A percentile compares a stretch with the other conserved stretches of the same genome.
phyloP scores from a whole-genome alignment of 768 basidiomycete genomes.

The Russula ochroleuca region DNA sequence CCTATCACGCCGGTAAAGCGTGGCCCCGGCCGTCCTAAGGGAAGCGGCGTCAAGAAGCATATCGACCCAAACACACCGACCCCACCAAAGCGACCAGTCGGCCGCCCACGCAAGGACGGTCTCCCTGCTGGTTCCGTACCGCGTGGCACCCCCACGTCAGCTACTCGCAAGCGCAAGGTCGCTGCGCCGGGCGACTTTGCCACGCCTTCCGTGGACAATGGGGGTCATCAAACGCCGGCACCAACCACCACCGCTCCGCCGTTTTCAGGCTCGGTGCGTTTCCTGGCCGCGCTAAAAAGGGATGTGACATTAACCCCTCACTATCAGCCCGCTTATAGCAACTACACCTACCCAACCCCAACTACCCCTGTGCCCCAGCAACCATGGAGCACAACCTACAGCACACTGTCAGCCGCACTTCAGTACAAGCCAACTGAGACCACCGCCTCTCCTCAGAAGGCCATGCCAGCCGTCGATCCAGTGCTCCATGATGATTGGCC shows the following conservation, averaged over 20 bases:
- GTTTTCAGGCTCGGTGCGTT: slow-evolving; percentile 23
- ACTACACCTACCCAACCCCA: slow-evolving; percentile 21
- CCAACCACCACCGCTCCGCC: slow-evolving; percentile 18
- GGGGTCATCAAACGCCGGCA: slow-evolving; percentile 6
- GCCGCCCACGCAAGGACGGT: slow-evolving; percentile 77
- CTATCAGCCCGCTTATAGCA: slow-evolving; percentile 16
- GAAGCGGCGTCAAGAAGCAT: slow-evolving; percentile 66
- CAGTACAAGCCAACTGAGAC: slow-evolving; percentile 26
- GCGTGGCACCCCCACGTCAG: slow-evolving; percentile 37
- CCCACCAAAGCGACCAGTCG: slow-evolving; percentile 73
- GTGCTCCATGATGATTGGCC: slow-evolving; percentile 62
- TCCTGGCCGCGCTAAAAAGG: background rate
- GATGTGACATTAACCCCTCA: slow-evolving; percentile 3
- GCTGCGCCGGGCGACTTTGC: slow-evolving; percentile 35
- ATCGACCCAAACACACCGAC: slow-evolving; percentile 38
- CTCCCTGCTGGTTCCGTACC: slow-evolving; percentile 69
- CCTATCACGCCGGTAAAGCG: slow-evolving; percentile 47
- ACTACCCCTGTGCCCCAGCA: slow-evolving; percentile 19
- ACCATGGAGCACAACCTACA: slow-evolving; percentile 23
- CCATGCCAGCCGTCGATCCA: slow-evolving; percentile 19
- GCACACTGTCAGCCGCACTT: slow-evolving; percentile 27
- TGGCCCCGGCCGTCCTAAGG: slow-evolving; percentile 72
- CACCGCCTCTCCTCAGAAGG: slow-evolving; percentile 8
- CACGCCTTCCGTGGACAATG: slow-evolving; percentile 10
- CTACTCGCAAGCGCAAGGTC: slow-evolving; percentile 25